Evolutionary conservation across 306 rosid species (phyloP).

Genomic region (Mucuna pruriens): DNA sequence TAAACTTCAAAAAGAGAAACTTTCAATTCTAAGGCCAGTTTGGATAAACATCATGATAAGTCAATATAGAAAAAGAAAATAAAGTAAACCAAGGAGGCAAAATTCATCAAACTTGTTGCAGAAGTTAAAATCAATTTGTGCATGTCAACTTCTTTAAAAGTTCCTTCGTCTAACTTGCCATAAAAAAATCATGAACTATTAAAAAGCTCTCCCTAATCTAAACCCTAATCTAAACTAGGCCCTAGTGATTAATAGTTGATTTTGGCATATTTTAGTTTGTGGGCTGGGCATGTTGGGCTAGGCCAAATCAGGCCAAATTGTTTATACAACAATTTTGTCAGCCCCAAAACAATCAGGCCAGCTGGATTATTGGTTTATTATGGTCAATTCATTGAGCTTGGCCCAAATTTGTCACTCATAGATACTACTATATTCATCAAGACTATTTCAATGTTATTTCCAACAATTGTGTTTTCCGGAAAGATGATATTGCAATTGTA

Average conservation of each 20-base stretch:
- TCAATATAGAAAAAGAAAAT: background rate
- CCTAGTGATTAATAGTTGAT: background rate
- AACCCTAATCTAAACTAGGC: background rate
- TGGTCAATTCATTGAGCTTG: background rate
- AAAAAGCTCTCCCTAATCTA: background rate
- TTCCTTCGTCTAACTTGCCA: background rate
- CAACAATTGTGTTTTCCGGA: slow-evolving; percentile 23
- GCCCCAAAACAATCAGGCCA: background rate
- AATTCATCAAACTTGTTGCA: background rate
- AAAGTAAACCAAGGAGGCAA: background rate
- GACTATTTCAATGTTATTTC: slow-evolving; percentile 10
- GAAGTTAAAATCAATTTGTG: background rate
- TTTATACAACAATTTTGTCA: background rate
- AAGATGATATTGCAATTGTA: slow-evolving; percentile 18
- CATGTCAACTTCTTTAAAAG: background rate
- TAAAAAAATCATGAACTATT: background rate
- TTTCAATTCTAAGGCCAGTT: background rate
- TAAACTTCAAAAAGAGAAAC: slow-evolving; percentile 1
- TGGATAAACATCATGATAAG: background rate
- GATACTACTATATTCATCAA: background rate
- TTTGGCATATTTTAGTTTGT: background rate
- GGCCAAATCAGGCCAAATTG: background rate
- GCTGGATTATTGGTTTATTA: slow-evolving; percentile 12
- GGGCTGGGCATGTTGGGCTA: background rate
- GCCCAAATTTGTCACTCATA: background rate